These are phyloP conservation scores for Ambispora gerdemannii DNA, from an alignment of 192 early-diverging fungal genomes.

Conservation along the genomic window DNA sequence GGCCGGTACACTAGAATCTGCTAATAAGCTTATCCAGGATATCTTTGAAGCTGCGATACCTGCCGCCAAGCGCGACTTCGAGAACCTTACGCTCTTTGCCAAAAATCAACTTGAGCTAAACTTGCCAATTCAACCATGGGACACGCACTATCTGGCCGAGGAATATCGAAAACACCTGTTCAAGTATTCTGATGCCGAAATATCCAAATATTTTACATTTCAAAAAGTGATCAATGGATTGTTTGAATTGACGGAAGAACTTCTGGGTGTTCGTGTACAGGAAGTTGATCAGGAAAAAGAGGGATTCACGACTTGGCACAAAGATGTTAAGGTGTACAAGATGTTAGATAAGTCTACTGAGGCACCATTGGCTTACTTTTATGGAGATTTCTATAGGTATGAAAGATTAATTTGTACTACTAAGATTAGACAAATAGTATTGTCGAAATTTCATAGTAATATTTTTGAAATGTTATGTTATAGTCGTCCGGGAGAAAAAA, in stretches of 20 bases:
- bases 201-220: constrained; percentile 55
- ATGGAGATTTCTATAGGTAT: constrained; percentile 54
- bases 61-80: constrained; percentile 44
- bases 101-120: constrained; percentile 32
- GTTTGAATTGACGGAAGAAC: constrained; percentile 51
- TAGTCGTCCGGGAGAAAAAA: constrained; percentile 53
- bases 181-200: constrained; percentile 52
- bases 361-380: constrained; percentile 53
- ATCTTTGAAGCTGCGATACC: constrained; percentile 46
- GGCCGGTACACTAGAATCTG: constrained; percentile 45
- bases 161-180: constrained; percentile 52
- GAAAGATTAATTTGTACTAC: background rate
- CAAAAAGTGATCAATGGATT: constrained; percentile 52
- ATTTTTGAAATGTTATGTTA: background rate
- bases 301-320: constrained; percentile 49
- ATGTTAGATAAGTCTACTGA: constrained; percentile 43
- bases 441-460: background rate
- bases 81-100: constrained; percentile 47
- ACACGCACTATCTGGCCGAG: constrained; percentile 45
- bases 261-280: constrained; percentile 48
- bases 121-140: constrained; percentile 50
- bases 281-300: constrained; percentile 43
- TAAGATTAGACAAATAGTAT: background rate
- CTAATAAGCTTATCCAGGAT: constrained; percentile 42
- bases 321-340: constrained; percentile 57